Conservation (phyloP, 768 basidiomycete genomes). For the Wakefieldia striispora region DNA sequence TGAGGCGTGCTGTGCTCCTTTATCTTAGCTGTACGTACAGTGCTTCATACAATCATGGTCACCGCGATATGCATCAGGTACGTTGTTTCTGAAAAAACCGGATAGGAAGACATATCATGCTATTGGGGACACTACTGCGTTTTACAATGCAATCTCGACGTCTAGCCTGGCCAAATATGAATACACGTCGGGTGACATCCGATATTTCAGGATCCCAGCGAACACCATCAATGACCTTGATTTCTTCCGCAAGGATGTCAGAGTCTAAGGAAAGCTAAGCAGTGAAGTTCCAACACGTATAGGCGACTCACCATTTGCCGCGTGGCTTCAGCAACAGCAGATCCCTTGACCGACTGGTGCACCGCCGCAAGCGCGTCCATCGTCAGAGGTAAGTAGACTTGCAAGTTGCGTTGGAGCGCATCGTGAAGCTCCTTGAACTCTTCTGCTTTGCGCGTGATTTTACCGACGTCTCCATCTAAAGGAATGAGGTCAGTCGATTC, state of each 20-base stretch:
- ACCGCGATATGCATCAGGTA: constrained; percentile 14
- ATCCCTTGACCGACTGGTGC: constrained; percentile 73
- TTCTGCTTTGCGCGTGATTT: constrained; percentile 82
- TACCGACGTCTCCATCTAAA: constrained; percentile 77
- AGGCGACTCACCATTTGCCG: constrained; percentile 63
- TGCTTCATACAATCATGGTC: neutral
- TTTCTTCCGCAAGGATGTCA: constrained; percentile 69
- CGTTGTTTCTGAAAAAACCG: constrained; percentile 8
- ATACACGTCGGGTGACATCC: constrained; percentile 89
- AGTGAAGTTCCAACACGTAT: constrained; percentile 14
- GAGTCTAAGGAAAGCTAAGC: constrained; percentile 39
- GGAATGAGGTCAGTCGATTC: constrained; percentile 87
- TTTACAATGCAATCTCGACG: constrained; percentile 75
- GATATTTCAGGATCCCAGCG: constrained; percentile 83
- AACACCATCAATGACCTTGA: constrained; percentile 86
- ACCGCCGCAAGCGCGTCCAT: constrained; percentile 90
- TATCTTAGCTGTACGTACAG: neutral
- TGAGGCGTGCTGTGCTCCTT: constrained; percentile 8
- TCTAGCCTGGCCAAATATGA: constrained; percentile 83
- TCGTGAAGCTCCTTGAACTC: constrained; percentile 88
- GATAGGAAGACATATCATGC: neutral
- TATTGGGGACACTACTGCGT: neutral
- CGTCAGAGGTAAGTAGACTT: constrained; percentile 80
- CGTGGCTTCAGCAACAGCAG: constrained; percentile 68
- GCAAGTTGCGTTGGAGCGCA: constrained; percentile 84